phyloP scores from a whole-genome alignment of 2,329 filamentous ascomycete species.

The Exophiala alcalophila region DNA sequence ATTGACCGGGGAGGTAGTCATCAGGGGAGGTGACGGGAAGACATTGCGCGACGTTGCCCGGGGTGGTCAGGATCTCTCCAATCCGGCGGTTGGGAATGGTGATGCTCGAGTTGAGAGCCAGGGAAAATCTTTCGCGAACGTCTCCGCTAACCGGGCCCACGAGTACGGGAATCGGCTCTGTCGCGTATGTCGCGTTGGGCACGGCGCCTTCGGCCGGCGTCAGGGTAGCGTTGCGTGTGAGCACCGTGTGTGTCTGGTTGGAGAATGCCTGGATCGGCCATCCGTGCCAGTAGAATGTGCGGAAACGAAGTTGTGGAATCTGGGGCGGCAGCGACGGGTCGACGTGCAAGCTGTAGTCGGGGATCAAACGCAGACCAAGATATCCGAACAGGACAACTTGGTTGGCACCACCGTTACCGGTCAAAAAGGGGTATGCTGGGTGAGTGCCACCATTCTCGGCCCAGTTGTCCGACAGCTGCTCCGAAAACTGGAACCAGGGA shows the following conservation, averaged over 20 bases:
- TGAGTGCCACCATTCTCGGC: conserved; percentile 62
- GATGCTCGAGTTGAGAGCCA: conserved; percentile 52
- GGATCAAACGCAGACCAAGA: conserved; percentile 60
- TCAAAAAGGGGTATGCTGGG: conserved; percentile 68
- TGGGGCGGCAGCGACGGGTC: conserved; percentile 65
- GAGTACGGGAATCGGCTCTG: conserved; percentile 57
- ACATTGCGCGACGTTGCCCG: conserved; percentile 65
- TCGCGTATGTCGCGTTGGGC: conserved; percentile 55
- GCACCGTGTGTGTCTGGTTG: conserved; percentile 63
- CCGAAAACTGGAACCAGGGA: conserved; percentile 69
- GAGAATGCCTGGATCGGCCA: conserved; percentile 60
- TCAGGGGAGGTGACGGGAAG: conserved; percentile 50
- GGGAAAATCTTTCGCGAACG: conserved; percentile 44
- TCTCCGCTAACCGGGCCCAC: conserved; percentile 44
- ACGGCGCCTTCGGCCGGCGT: conserved; percentile 42
- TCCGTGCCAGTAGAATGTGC: conserved; percentile 65
- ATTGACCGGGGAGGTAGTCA: conserved; percentile 61
- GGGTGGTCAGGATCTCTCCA: conserved; percentile 52
- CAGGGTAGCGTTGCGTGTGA: conserved; percentile 51
- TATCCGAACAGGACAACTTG: conserved; percentile 67
- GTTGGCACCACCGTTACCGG: conserved; percentile 66
- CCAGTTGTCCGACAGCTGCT: conserved; percentile 63
- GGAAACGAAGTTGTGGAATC: conserved; percentile 58
- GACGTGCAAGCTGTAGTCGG: conserved; percentile 56
- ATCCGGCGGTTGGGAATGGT: conserved; percentile 59